These are phyloP conservation scores for Paramecium primaurelia DNA, from an alignment of 73 alveolate genomes.

Conservation along the genomic window DNA sequence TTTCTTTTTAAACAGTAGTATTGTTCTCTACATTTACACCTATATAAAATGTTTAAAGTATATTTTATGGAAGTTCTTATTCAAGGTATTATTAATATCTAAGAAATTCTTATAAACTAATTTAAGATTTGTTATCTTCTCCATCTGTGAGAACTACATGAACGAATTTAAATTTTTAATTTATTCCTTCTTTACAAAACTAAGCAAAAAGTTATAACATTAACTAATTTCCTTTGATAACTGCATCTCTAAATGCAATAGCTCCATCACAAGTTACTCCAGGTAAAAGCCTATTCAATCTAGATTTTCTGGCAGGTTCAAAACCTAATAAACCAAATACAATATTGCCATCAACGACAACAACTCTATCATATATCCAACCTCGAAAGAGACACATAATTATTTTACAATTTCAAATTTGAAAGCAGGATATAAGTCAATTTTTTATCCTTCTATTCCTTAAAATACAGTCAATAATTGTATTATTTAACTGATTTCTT, in stretches of 20 bases:
- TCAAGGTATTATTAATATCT: neutral
- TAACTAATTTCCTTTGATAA: neutral
- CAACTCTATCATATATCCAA: too few species aligned
- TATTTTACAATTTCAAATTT: too few species aligned
- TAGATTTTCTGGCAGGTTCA: neutral
- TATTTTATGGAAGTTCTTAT: neutral
- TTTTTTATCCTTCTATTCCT: too few species aligned
- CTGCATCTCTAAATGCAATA: slow-evolving; percentile 11
- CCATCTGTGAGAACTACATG: slow-evolving; percentile 9
- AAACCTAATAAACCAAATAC: neutral
- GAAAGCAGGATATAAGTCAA: too few species aligned
- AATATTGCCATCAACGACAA: too few species aligned
- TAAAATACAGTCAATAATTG: too few species aligned
- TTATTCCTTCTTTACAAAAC: neutral
- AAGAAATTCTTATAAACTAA: neutral
- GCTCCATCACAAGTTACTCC: neutral
- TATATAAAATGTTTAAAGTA: neutral
- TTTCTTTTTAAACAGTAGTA: neutral
- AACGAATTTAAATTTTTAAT: neutral
- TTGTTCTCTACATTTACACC: neutral
- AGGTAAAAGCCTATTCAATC: neutral
- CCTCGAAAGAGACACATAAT: too few species aligned
- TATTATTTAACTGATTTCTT: too few species aligned
- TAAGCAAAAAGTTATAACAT: neutral
- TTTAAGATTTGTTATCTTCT: neutral